A percentile compares a stretch with the other conserved stretches of the same genome.
Evolutionary conservation across 1,284 basidiomycete genomes (phyloP).

Genomic region (Malassezia caprae): DNA sequence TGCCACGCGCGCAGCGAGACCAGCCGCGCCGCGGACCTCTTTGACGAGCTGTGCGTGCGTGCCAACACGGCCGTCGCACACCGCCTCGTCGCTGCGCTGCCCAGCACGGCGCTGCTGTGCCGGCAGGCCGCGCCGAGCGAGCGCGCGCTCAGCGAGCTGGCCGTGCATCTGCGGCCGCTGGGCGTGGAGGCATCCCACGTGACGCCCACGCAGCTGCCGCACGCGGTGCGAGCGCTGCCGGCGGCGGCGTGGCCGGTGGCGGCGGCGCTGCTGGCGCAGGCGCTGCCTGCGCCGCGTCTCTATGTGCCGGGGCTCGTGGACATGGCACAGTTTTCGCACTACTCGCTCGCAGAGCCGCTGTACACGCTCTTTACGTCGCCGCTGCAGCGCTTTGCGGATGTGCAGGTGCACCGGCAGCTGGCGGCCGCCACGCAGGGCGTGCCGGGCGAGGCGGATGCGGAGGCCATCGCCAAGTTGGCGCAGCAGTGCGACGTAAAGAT

Average conservation of each 20-base stretch:
- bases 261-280: slow-evolving; percentile 72
- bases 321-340: slow-evolving; percentile 94
- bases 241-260: slow-evolving; percentile 58
- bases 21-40: slow-evolving; percentile 51
- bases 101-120: slow-evolving; percentile 85
- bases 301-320: slow-evolving; percentile 99
- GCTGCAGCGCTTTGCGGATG: slow-evolving; percentile 65
- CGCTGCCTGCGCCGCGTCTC: slow-evolving; percentile 85
- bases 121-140: slow-evolving; percentile 88
- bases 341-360: slow-evolving; percentile 75
- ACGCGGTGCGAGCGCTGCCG: slow-evolving; percentile 63
- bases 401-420: slow-evolving; percentile 91
- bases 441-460: slow-evolving; percentile 72
- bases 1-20: slow-evolving; percentile 68
- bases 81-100: slow-evolving; percentile 80
- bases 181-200: slow-evolving; percentile 71
- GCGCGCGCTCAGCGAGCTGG: slow-evolving; percentile 50
- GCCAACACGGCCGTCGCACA: slow-evolving; percentile 83
- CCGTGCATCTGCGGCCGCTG: slow-evolving; percentile 56
- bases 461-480: slow-evolving; percentile 90
- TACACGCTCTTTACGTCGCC: slow-evolving; percentile 85
- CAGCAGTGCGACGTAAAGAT: slow-evolving; percentile 65
- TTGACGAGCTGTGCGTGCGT: slow-evolving; percentile 95
- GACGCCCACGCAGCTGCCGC: slow-evolving; percentile 71
- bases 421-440: slow-evolving; percentile 58